Conservation (phyloP, 371 early-diverging fungal genomes). For the Mortierella sp. region DNA sequence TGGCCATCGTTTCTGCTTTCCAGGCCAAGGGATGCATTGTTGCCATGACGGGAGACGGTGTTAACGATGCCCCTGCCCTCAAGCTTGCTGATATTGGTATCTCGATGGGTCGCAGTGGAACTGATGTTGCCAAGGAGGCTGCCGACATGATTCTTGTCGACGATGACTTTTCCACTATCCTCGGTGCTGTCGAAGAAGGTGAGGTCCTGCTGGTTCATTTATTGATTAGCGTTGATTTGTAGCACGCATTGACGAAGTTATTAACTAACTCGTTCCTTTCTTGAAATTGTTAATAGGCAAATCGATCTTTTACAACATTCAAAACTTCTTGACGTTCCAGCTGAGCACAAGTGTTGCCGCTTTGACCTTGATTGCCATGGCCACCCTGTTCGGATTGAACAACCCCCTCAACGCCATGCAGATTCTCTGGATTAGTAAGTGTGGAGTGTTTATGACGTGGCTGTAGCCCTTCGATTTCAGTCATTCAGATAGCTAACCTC, state of each 20-base stretch:
- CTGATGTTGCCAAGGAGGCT: constrained; percentile 93
- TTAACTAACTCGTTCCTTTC: background rate
- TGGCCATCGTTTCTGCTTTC: constrained; percentile 86
- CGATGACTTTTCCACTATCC: constrained; percentile 87
- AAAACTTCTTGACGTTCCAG: constrained; percentile 92
- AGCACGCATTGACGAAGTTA: no score
- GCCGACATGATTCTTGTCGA: constrained; percentile 94
- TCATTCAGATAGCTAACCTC: background rate
- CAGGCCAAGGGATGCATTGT: constrained; percentile 81
- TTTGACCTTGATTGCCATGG: constrained; percentile 86
- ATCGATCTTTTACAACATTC: constrained; percentile 93
- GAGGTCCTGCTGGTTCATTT: background rate
- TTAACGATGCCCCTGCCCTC: constrained; percentile 95
- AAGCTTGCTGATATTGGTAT: constrained; percentile 93
- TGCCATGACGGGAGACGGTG: constrained; percentile 98
- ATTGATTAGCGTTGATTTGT: background rate
- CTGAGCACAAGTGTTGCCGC: constrained; percentile 89
- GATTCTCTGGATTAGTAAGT: constrained; percentile 95
- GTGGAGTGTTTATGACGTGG: background rate
- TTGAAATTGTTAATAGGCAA: constrained; percentile 65
- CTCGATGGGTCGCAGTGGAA: constrained; percentile 91
- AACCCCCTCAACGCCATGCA: constrained; percentile 98
- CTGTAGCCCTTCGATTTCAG: background rate
- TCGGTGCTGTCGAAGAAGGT: constrained; percentile 92
- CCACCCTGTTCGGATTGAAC: constrained; percentile 88